These are phyloP conservation scores for Thermomucor indicae-seudaticae DNA, from an alignment of 371 early-diverging fungal genomes.

Conservation along the genomic window DNA sequence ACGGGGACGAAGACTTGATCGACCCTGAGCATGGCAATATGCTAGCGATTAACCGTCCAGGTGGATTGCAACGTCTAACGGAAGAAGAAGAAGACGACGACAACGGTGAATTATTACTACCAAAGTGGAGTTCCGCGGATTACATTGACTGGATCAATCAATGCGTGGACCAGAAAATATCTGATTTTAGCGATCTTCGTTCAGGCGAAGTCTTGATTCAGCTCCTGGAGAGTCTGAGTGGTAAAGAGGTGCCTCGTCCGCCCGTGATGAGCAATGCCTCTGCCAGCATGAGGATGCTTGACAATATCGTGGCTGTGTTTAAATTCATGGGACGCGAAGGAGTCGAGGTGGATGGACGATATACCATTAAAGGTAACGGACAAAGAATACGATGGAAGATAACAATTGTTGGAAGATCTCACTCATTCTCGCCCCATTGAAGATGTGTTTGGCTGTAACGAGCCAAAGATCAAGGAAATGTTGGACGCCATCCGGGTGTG, in stretches of 20 bases:
- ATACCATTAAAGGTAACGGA: constrained; percentile 46
- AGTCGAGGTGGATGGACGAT: constrained; percentile 46
- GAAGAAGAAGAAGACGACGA: constrained; percentile 10
- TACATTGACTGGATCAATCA: constrained; percentile 58
- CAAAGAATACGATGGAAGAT: background rate
- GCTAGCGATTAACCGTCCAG: constrained; percentile 10
- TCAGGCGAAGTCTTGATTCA: constrained; percentile 47
- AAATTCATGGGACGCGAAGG: constrained; percentile 57
- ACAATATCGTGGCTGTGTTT: constrained; percentile 51
- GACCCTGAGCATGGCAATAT: constrained; percentile 34
- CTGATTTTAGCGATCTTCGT: constrained; percentile 33
- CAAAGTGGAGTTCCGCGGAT: constrained; percentile 31
- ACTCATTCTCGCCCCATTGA: background rate
- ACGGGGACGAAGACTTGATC: constrained; percentile 38
- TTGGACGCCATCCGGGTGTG: constrained; percentile 37
- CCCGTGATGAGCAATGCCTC: constrained; percentile 7
- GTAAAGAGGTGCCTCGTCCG: constrained; percentile 38
- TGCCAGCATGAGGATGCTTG: constrained; percentile 32
- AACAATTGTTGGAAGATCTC: too few species aligned
- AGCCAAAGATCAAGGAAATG: constrained; percentile 44
- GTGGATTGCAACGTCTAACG: constrained; percentile 12
- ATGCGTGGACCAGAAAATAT: constrained; percentile 20
- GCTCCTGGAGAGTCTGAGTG: constrained; percentile 44
- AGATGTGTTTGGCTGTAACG: constrained; percentile 50
- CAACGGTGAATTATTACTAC: background rate